Conservation (phyloP, 106 monocot species). For the Xerophyta viscosa region DNA sequence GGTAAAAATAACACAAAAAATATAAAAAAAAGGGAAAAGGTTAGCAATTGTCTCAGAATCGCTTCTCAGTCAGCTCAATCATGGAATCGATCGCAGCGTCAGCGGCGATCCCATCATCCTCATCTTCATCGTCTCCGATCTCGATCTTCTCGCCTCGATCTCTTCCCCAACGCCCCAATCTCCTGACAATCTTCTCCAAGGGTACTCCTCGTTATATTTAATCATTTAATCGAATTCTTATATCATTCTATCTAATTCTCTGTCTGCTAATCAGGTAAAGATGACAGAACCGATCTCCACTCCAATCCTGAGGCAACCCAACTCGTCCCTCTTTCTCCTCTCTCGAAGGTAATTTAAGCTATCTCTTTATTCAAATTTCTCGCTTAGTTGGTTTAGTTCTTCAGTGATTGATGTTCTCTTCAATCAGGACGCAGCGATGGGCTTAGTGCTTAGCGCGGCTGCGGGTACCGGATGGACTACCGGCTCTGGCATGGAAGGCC, state of each 20-base stretch:
- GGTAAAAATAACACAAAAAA: no score
- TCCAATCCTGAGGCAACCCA: conserved; percentile 15
- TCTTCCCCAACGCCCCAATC: conserved; percentile 10
- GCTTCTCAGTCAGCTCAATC: neutral
- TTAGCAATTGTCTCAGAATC: no score
- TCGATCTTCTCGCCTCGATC: conserved; percentile 31
- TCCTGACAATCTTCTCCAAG: conserved; percentile 41
- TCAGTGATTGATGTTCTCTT: neutral
- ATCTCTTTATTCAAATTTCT: neutral
- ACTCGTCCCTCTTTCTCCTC: conserved; percentile 41
- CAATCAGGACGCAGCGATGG: conserved; percentile 80
- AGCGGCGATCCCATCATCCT: conserved; percentile 21
- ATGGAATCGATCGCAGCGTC: conserved; percentile 50
- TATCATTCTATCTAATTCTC: neutral
- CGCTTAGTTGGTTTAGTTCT: neutral
- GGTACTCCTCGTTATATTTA: conserved; percentile 6
- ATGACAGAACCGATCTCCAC: conserved; percentile 41
- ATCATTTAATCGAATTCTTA: conserved; percentile 1
- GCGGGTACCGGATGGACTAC: conserved; percentile 89
- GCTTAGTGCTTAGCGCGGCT: conserved; percentile 79
- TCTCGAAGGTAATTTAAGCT: conserved; percentile 48
- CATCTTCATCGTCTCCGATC: conserved; percentile 18
- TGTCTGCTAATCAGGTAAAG: conserved; percentile 18
- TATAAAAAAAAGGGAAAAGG: no score
- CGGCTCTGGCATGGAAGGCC: conserved; percentile 91